A percentile compares a stretch with the other conserved stretches of the same genome.
Evolutionary conservation across 164 flowering plant genomes (phyloP).

Genomic region (Umbilicus rupestris): DNA sequence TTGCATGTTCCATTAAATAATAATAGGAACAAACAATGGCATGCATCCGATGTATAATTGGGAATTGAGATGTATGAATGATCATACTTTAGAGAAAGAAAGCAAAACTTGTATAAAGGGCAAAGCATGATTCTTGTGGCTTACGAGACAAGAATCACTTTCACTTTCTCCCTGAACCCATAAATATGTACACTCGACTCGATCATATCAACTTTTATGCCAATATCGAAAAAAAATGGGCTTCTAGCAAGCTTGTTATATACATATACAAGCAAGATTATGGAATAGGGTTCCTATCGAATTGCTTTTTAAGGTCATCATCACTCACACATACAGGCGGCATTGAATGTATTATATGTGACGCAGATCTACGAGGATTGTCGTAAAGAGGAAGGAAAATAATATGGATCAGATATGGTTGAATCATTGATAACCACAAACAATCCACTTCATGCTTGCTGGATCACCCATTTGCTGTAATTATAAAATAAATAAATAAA

Average conservation of each 20-base stretch:
- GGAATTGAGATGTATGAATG: conserved; percentile 21
- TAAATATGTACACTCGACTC: not conserved
- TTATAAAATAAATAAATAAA: not conserved
- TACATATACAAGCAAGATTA: too few species aligned
- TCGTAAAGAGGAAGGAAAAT: too few species aligned
- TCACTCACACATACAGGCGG: too few species aligned
- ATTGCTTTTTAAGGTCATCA: not conserved
- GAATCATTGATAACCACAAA: not conserved
- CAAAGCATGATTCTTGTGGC: conserved; percentile 42
- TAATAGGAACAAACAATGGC: too few species aligned
- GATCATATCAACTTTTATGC: not conserved
- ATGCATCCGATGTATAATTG: not conserved
- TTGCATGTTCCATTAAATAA: too few species aligned
- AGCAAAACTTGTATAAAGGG: conserved; percentile 11
- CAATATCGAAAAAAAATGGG: not conserved
- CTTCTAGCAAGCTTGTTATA: not conserved
- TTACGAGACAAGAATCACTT: conserved; percentile 27
- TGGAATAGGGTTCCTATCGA: not conserved
- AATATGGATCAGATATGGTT: not conserved
- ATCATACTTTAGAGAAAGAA: conserved; percentile 20
- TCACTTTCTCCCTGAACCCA: conserved; percentile 14
- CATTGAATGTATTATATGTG: too few species aligned
- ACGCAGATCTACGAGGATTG: too few species aligned
- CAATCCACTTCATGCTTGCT: not conserved
- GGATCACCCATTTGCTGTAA: too few species aligned